These are phyloP conservation scores for Chiua sp. DNA, from an alignment of 1,284 basidiomycete genomes.

Conservation along the genomic window DNA sequence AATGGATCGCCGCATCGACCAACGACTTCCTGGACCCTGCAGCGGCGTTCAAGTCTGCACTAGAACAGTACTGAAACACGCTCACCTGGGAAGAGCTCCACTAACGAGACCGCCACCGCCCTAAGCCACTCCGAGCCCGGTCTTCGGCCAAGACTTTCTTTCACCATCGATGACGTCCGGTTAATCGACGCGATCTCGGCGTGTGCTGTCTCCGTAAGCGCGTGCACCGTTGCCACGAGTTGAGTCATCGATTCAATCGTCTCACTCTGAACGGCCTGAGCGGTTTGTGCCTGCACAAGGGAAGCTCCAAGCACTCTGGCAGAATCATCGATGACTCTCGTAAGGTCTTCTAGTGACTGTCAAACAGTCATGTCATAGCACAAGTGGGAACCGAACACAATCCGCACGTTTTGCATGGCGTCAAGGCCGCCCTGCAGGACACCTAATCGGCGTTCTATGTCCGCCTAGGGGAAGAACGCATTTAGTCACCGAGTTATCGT, in stretches of 20 bases:
- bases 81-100: constrained; percentile 30
- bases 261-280: constrained; percentile 41
- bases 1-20: constrained; percentile 7
- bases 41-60: constrained; percentile 3
- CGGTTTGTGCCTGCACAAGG: constrained; percentile 32
- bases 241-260: constrained; percentile 39
- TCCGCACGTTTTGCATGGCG: constrained; percentile 35
- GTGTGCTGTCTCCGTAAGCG: constrained; percentile 44
- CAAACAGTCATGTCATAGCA: constrained; percentile 7
- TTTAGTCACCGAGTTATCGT: constrained; percentile 11
- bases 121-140: constrained; percentile 26
- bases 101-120: constrained; percentile 12
- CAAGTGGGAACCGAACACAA: not conserved
- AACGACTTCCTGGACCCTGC: constrained; percentile 16
- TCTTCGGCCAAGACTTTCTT: constrained; percentile 27
- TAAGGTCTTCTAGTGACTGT: constrained; percentile 34
- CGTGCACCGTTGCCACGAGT: constrained; percentile 42
- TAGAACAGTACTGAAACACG: constrained; percentile 11
- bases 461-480: constrained; percentile 26
- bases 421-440: constrained; percentile 32
- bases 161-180: constrained; percentile 44
- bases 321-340: constrained; percentile 26
- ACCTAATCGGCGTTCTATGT: constrained; percentile 29
- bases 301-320: constrained; percentile 33
- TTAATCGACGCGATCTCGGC: constrained; percentile 53